Percentiles rank a stretch among this genome's conserved stretches.
Evolutionary conservation across 2,329 filamentous ascomycete species (phyloP).

Genomic region (Cytospora paraplurivora): DNA sequence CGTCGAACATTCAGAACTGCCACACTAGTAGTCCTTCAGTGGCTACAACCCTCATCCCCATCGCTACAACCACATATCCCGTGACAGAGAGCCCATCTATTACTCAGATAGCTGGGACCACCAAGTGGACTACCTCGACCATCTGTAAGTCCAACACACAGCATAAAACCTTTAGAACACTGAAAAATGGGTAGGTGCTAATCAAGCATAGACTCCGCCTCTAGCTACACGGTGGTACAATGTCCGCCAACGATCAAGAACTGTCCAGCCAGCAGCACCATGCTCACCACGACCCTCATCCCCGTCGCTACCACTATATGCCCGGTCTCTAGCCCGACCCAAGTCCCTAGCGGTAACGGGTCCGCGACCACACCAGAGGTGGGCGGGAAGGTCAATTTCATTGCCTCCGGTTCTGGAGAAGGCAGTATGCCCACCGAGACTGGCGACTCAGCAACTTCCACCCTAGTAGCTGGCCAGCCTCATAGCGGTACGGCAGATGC

Average conservation of each 20-base stretch:
- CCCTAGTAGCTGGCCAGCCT: too few species aligned
- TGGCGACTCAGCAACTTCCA: too few species aligned
- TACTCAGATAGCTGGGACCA: neutral
- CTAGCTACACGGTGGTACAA: neutral
- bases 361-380: too few species aligned
- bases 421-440: too few species aligned
- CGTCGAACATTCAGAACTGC: neutral
- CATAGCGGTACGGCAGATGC: too few species aligned
- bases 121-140: neutral
- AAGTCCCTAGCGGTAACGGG: neutral
- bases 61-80: slow-evolving; percentile 3
- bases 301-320: slow-evolving; percentile 2
- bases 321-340: neutral
- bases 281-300: slow-evolving; percentile 3
- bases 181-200: neutral
- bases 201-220: neutral
- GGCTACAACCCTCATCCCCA: neutral
- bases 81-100: neutral
- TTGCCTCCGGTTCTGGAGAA: too few species aligned
- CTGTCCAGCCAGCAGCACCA: slow-evolving; percentile 1
- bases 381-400: too few species aligned
- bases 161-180: too few species aligned
- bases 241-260: neutral
- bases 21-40: neutral
- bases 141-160: neutral